Evolutionary conservation across 495 filamentous ascomycete genomes (phyloP), one percentile per base, ranked within the genome.

Genomic region (Hyaloscypha bicolor): DNA sequence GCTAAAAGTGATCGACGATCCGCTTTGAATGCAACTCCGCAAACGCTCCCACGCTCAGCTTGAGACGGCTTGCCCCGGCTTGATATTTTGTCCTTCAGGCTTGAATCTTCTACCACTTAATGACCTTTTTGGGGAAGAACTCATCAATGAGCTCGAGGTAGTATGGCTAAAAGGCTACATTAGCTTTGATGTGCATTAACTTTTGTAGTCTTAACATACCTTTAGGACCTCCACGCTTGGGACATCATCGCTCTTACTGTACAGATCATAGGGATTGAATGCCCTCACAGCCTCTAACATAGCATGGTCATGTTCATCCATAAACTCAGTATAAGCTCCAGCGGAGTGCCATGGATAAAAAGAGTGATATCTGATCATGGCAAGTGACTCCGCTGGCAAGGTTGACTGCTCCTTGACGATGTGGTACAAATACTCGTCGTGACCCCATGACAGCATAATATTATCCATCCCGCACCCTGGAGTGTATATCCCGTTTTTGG

Each of bases 331-430:
- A 74, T 96, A 96, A 1, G 91, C 93, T 55, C 88, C 88, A 68
- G 87, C 88, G 53, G 80, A 86, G 74, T 96, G 93, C 93, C 93
- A 97, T 22, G 93, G 87, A 74, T 97, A 97, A 79, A 97, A 97
- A 1, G 86, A 90, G 74, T 97, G 93, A 74, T 93, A 96, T 61
- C 93, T 81, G 69, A 96, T 92, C 91, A 97, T 94, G 39, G 93
- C 93, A 19, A 97, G 83, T 5, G 90, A 91, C 82, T 94, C 92
- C 32, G 80, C 79, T 0, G 93, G 93, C 11, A 97, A 78, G 9
- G 82, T 89, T 3, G 85, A 88, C 80, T 95, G 92, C 59, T 91
- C 87, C 79, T 90, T 91, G 71, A 88, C 83, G 52, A 97, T 87
- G 69, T 92, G 88, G 77, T 95, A 96, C 52, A 97, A 82, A 73